A percentile compares a stretch with the other conserved stretches of the same genome.
phyloP scores from a whole-genome alignment of 768 basidiomycete species.

The Auricularia cornea region DNA sequence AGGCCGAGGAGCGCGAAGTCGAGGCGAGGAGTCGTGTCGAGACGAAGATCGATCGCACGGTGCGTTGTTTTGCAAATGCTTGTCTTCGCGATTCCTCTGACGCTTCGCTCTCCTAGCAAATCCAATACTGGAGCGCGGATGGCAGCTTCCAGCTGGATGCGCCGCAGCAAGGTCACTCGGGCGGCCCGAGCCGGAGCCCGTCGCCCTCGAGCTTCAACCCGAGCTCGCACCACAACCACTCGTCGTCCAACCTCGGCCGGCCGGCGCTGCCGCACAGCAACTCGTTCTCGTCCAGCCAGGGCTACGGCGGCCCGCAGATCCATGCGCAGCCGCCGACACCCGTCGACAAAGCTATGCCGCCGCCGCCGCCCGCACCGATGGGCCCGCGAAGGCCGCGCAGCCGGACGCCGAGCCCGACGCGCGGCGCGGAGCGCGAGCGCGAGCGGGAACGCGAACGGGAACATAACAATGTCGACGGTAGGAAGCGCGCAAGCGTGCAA shows the following conservation, averaged over 20 bases:
- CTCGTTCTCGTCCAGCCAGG: neutral
- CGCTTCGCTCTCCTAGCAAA: conserved; percentile 11
- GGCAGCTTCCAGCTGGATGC: conserved; percentile 12
- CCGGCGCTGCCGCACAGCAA: neutral
- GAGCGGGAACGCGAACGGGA: neutral
- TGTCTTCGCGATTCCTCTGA: neutral
- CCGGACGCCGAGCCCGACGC: neutral
- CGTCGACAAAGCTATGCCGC: neutral
- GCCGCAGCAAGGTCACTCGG: conserved; percentile 1
- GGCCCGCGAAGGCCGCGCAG: neutral
- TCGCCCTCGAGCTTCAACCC: conserved; percentile 20
- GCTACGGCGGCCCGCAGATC: neutral
- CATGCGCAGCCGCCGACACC: neutral
- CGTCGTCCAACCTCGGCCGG: neutral
- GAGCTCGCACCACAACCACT: neutral
- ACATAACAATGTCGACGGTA: neutral
- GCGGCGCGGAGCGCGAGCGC: conserved; percentile 12
- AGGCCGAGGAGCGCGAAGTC: conserved; percentile 43
- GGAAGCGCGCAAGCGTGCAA: no score
- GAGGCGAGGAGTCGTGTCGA: conserved; percentile 68
- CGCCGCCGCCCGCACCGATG: neutral
- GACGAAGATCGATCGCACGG: conserved; percentile 54
- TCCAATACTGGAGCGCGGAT: conserved; percentile 13
- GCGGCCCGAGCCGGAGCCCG: conserved; percentile 2
- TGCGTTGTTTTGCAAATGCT: conserved; percentile 30